Conservation (phyloP, 768 basidiomycete genomes). For the Serendipita sp. region DNA sequence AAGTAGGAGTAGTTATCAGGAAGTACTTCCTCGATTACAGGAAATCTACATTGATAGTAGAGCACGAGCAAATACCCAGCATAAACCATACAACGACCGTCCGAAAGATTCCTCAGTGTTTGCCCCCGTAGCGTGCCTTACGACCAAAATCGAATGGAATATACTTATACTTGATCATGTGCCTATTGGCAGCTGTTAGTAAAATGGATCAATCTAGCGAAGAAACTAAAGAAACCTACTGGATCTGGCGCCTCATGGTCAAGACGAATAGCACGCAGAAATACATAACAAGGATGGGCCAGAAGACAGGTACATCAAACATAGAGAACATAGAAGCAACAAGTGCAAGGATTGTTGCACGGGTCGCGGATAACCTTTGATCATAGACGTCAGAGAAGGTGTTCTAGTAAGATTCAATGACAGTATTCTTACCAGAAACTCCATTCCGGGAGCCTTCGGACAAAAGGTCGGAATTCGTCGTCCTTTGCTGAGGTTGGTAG, state of each 20-base stretch:
- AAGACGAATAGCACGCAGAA: conserved; percentile 89
- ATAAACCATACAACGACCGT: neutral
- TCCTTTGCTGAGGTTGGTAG: conserved; percentile 57
- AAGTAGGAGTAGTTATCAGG: too few relatives aligned
- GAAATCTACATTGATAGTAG: too few relatives aligned
- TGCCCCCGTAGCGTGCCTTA: conserved; percentile 66
- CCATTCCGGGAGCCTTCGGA: conserved; percentile 89
- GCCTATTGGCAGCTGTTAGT: conserved; percentile 30
- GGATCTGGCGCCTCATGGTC: conserved; percentile 92
- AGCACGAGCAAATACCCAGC: too few relatives aligned
- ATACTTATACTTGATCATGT: conserved; percentile 99
- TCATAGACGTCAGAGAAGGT: conserved; percentile 1
- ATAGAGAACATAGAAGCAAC: conserved; percentile 65
- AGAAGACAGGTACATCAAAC: conserved; percentile 96
- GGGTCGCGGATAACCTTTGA: conserved; percentile 74
- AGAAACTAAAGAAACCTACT: conserved; percentile 36
- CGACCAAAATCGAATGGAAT: conserved; percentile 90
- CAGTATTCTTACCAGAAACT: conserved; percentile 61
- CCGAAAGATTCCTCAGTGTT: conserved; percentile 10
- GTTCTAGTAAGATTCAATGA: neutral
- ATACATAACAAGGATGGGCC: conserved; percentile 96
- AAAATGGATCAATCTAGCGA: conserved; percentile 7
- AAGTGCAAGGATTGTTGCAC: conserved; percentile 69
- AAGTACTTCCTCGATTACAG: too few relatives aligned
- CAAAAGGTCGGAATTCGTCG: conserved; percentile 96